Conservation (phyloP, 371 early-diverging fungal genomes). For the Sporodiniella umbellata region DNA sequence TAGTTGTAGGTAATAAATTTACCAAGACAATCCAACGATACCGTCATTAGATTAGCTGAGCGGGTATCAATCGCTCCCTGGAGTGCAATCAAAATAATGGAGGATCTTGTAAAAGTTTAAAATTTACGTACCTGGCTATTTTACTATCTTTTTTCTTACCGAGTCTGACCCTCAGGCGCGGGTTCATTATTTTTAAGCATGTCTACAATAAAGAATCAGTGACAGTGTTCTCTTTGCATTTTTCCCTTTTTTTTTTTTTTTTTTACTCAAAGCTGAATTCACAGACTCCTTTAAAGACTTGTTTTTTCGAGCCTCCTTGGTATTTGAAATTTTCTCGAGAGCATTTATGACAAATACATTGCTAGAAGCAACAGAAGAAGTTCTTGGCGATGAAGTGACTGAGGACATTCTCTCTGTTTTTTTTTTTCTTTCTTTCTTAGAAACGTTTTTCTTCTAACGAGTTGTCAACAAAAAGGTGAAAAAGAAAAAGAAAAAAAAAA, state of each 20-base stretch:
- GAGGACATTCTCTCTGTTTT: constrained; percentile 13
- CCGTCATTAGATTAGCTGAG: constrained; percentile 49
- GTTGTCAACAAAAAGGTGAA: too few relatives aligned
- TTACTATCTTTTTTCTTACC: too few relatives aligned
- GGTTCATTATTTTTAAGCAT: constrained; percentile 39
- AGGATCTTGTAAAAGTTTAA: constrained; percentile 27
- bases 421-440: constrained; percentile 3
- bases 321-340: constrained; percentile 59
- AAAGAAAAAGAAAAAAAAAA: background rate
- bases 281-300: constrained; percentile 51
- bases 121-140: too few relatives aligned
- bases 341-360: constrained; percentile 65
- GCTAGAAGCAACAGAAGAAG: constrained; percentile 36
- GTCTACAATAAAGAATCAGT: constrained; percentile 11
- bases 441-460: too few relatives aligned
- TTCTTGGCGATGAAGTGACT: constrained; percentile 24
- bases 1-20: constrained; percentile 75
- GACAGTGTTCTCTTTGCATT: background rate
- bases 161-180: constrained; percentile 42
- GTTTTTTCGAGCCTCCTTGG: constrained; percentile 49
- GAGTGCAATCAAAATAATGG: constrained; percentile 56
- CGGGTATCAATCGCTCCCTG: constrained; percentile 59
- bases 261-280: constrained; percentile 40
- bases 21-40: constrained; percentile 67
- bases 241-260: background rate